These are phyloP conservation scores for Globisporangium emineosum DNA, from an alignment of 352 stramenopile species.

Conservation along the genomic window DNA sequence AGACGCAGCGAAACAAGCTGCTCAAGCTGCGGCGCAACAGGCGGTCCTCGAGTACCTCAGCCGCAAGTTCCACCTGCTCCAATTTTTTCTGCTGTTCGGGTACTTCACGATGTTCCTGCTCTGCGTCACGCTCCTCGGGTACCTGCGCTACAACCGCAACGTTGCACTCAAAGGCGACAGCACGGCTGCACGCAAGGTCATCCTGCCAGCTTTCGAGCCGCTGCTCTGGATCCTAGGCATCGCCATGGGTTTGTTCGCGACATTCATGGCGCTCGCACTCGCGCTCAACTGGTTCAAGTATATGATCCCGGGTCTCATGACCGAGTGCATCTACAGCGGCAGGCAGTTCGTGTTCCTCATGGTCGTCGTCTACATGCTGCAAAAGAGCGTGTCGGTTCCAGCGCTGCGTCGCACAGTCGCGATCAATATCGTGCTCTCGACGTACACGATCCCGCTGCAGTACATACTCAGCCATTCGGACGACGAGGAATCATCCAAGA, in stretches of 20 bases:
- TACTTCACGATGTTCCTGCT: constrained; percentile 10
- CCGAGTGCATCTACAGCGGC: constrained; percentile 23
- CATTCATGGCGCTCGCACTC: constrained; percentile 2
- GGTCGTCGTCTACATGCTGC: constrained; percentile 14
- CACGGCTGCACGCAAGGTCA: constrained; percentile 35
- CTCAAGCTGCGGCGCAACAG: neutral
- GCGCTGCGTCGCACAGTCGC: constrained; percentile 19
- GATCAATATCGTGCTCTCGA: constrained; percentile 19
- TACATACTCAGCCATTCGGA: constrained; percentile 19
- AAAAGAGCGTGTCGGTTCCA: constrained; percentile 14
- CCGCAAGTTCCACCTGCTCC: constrained; percentile 10
- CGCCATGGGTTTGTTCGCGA: constrained; percentile 1
- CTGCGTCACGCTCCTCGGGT: constrained; percentile 26
- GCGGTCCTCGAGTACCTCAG: constrained; percentile 9
- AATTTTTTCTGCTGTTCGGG: constrained; percentile 5
- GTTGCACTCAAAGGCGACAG: constrained; percentile 33
- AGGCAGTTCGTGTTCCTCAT: constrained; percentile 22
- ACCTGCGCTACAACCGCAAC: constrained; percentile 45
- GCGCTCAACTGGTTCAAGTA: constrained; percentile 7
- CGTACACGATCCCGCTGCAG: constrained; percentile 29
- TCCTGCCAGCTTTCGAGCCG: constrained; percentile 68
- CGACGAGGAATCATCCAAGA: constrained; percentile 6
- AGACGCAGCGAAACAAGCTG: neutral
- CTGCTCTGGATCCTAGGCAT: constrained; percentile 34
- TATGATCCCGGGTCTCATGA: constrained; percentile 6